Conservation (phyloP, 805 yeast species). For the Teunomyces cretensis region DNA sequence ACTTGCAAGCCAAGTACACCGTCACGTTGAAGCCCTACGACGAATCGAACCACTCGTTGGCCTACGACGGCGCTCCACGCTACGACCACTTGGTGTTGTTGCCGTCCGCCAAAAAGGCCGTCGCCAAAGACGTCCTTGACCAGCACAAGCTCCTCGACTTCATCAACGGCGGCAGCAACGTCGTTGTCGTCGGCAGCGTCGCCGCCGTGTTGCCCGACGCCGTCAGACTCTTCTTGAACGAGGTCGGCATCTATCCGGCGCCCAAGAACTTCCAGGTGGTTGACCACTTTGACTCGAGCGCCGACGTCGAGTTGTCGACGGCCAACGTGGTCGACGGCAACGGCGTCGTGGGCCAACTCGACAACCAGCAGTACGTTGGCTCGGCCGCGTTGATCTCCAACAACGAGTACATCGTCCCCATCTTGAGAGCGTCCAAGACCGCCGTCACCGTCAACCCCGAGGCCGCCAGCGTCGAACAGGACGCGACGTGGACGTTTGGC, state of each 20-base stretch:
- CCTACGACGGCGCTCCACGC: slow-evolving; percentile 21
- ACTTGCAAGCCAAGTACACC: slow-evolving; percentile 17
- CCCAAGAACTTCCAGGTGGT: slow-evolving; percentile 65
- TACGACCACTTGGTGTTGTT: slow-evolving; percentile 34
- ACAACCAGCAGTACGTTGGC: slow-evolving; percentile 37
- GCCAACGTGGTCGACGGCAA: slow-evolving; percentile 23
- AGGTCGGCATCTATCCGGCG: slow-evolving; percentile 81
- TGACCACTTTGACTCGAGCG: slow-evolving; percentile 59
- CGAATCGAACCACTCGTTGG: slow-evolving; percentile 17
- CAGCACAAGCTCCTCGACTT: slow-evolving; percentile 54
- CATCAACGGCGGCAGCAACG: slow-evolving; percentile 69
- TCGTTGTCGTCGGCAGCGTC: slow-evolving; percentile 61
- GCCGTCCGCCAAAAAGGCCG: slow-evolving; percentile 35
- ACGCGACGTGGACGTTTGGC: slow-evolving; percentile 74
- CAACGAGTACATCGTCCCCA: slow-evolving; percentile 67
- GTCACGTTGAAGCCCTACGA: slow-evolving; percentile 24
- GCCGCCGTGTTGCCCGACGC: slow-evolving; percentile 33
- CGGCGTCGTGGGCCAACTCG: slow-evolving; percentile 8
- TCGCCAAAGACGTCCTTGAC: slow-evolving; percentile 29
- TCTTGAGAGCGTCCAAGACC: slow-evolving; percentile 65
- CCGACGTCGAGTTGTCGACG: slow-evolving; percentile 28
- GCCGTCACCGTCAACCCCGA: slow-evolving; percentile 53
- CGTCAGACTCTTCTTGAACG: slow-evolving; percentile 64
- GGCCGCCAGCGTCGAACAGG: slow-evolving; percentile 37
- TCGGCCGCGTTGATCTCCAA: slow-evolving; percentile 71